Percentiles rank a stretch among this genome's conserved stretches.
phyloP scores from a whole-genome alignment of 768 basidiomycete genomes.

The Gelatoporia subvermispora region DNA sequence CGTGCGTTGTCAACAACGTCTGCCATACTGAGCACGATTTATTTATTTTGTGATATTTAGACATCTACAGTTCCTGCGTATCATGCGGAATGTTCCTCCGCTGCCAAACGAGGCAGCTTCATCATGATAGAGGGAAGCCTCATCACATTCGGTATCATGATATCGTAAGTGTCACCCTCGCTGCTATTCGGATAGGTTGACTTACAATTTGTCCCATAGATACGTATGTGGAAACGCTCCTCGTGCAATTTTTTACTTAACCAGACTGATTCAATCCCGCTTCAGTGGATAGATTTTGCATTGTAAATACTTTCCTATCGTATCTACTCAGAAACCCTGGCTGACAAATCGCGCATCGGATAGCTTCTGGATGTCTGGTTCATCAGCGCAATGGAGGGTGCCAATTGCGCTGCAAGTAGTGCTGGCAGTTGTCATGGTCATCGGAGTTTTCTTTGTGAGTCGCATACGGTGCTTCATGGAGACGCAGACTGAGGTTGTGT shows the following conservation, averaged over 20 bases:
- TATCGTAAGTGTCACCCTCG: constrained; percentile 40
- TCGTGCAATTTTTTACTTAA: neutral
- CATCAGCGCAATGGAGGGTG: constrained; percentile 57
- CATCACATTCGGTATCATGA: constrained; percentile 60
- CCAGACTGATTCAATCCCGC: neutral
- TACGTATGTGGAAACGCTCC: constrained; percentile 16
- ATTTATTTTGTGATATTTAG: constrained; percentile 22
- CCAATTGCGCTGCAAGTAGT: constrained; percentile 58
- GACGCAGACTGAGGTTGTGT: neutral
- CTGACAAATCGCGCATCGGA: neutral
- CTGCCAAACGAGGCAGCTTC: constrained; percentile 52
- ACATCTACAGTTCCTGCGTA: constrained; percentile 64
- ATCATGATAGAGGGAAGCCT: constrained; percentile 64
- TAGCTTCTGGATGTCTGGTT: constrained; percentile 47
- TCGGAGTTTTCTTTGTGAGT: constrained; percentile 45
- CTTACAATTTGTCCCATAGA: constrained; percentile 6
- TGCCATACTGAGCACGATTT: neutral
- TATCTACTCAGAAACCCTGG: no score
- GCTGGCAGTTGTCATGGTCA: constrained; percentile 50
- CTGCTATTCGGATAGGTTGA: neutral
- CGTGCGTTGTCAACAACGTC: constrained; percentile 27
- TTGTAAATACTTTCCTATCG: constrained; percentile 33
- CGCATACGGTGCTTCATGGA: neutral
- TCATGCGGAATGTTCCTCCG: constrained; percentile 62
- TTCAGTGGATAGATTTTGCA: constrained; percentile 61